Evolutionary conservation across 2,329 filamentous ascomycete species (phyloP), one percentile per base, ranked within the genome.

Genomic region (Cladosporium oxysporum): DNA sequence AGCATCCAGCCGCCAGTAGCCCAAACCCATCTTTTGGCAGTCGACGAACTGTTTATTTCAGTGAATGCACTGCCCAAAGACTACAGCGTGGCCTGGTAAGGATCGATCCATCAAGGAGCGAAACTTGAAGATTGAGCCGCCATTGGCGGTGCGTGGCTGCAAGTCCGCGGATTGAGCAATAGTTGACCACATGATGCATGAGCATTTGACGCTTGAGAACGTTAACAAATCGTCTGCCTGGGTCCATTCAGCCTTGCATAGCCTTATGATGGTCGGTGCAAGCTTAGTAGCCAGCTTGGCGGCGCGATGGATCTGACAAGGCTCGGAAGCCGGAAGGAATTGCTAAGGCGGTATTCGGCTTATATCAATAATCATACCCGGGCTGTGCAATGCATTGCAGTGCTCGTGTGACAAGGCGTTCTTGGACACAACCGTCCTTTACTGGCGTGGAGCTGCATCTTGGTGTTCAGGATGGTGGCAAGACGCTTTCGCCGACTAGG

Each of bases 191-290:
- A 55, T 55, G 52, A 55, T 55, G 14, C 52, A 28, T 18, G 18
- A 29, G 33, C 26, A 35, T 7, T n/a, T 16, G n/a, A 26, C 21
- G 21, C 10, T 23, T 26, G 26, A 2, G 28, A 28, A 23, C 10
- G n/a, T 23, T 26, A 14, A 50, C n/a, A 26, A 23, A 16, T 14
- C 23, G 21, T 50, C 47, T 50, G 47, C 21, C 47, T 50, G 47
- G 47, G 10, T 50, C 47, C 23, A 14, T 50, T 55, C 14, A 49
- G 41, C 37, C 58, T 33, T 44, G 37, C 37, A 12, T 41, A 60
- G 58, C 41, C 58, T 33, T 60, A 31, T 33, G 11, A 33, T 47
- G 58, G 3, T 47, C n/a, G 37, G 26, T 47, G 37, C 58, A 60
- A 26, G 23, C 31, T 47, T n/a, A 28, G 14, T 31, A 26, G 3